Percentiles rank a stretch among this genome's conserved stretches.
phyloP scores from a whole-genome alignment of 306 rosid genomes.

The Canavalia gladiata region DNA sequence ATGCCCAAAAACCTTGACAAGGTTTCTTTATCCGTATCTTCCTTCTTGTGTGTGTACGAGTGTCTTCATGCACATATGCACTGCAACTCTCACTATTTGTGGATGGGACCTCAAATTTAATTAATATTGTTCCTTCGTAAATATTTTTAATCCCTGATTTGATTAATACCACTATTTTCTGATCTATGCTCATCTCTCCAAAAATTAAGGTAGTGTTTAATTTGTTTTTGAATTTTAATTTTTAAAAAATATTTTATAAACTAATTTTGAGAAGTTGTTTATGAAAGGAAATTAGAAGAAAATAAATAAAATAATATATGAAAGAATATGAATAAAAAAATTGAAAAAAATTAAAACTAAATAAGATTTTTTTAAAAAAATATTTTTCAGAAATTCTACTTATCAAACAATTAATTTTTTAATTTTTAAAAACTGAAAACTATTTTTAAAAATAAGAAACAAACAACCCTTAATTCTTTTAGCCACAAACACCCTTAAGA shows the following conservation, averaged over 20 bases:
- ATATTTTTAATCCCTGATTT: not conserved
- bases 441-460: no score
- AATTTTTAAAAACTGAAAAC: no score
- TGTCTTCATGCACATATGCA: not conserved
- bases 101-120: not conserved
- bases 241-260: no score
- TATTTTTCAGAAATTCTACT: no score
- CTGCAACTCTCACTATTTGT: not conserved
- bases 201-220: not conserved
- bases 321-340: no score
- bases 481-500: not conserved
- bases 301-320: no score
- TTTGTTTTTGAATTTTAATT: no score
- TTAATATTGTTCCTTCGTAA: not conserved
- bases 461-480: not conserved
- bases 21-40: not conserved
- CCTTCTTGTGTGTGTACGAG: not conserved
- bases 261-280: no score
- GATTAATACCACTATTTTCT: not conserved
- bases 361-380: no score
- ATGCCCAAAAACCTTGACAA: not conserved
- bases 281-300: no score
- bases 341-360: no score
- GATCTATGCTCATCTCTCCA: not conserved
- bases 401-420: no score